A percentile compares a stretch with the other conserved stretches of the same genome.
These are phyloP conservation scores for Trifolium subterraneum DNA, from an alignment of 306 rosid genomes.

Conservation along the genomic window DNA sequence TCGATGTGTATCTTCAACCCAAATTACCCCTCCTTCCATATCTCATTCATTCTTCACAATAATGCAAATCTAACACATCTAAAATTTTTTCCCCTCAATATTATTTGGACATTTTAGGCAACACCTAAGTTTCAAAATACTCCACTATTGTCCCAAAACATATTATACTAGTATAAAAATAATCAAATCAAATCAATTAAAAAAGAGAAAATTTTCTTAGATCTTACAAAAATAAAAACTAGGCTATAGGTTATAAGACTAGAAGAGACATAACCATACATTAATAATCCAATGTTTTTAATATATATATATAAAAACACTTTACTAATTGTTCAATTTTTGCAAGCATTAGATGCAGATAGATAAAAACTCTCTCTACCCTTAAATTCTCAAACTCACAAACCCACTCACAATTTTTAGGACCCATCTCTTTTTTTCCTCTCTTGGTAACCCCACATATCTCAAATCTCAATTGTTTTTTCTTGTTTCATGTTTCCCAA, in stretches of 20 bases:
- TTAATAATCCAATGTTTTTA: neutral
- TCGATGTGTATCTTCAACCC: too few species aligned
- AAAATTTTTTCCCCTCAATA: neutral
- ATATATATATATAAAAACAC: neutral
- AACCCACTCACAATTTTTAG: slow-evolving; percentile 6
- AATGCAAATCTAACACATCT: neutral
- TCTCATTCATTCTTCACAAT: neutral
- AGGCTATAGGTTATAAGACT: neutral
- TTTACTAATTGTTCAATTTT: neutral
- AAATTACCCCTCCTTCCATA: too few species aligned
- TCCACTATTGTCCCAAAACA: neutral
- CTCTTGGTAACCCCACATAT: slow-evolving; percentile 10
- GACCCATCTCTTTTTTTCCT: slow-evolving; percentile 10
- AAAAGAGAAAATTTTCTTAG: neutral
- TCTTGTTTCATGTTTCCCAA: neutral
- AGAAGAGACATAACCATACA: slow-evolving; percentile 5
- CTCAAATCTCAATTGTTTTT: neutral
- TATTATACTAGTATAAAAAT: neutral
- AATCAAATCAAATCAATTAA: slow-evolving; percentile 8
- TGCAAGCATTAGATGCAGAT: slow-evolving; percentile 1
- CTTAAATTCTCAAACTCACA: neutral
- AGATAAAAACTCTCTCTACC: neutral
- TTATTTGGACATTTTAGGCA: neutral
- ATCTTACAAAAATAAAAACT: neutral
- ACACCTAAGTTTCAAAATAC: neutral